Percentiles rank a stretch among this genome's conserved stretches.
Conservation (phyloP, 1,284 basidiomycete species). For the Caloboletus firmus region DNA sequence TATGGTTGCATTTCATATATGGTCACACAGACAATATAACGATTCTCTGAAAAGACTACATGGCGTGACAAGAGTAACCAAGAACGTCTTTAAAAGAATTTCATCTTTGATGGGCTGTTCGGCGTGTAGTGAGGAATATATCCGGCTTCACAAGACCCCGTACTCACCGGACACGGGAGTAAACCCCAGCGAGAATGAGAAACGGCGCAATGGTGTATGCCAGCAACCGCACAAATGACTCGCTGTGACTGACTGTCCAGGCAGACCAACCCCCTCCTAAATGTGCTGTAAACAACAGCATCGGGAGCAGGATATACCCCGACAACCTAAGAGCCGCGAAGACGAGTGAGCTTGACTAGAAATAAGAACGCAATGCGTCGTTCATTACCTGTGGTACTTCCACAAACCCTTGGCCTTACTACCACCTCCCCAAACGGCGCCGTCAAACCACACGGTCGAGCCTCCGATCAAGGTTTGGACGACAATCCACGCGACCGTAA, state of each 20-base stretch:
- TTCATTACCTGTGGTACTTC: constrained; percentile 68
- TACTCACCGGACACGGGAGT: constrained; percentile 48
- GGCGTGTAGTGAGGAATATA: constrained; percentile 2
- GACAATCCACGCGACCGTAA: constrained; percentile 54
- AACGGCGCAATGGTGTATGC: constrained; percentile 57
- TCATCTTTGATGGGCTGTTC: constrained; percentile 52
- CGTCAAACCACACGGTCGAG: constrained; percentile 68
- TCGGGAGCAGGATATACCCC: constrained; percentile 61
- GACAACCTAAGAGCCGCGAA: constrained; percentile 46
- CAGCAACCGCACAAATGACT: constrained; percentile 44
- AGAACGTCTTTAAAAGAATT: constrained; percentile 37
- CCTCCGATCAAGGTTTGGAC: constrained; percentile 58
- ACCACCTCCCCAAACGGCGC: constrained; percentile 62
- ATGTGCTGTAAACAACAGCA: constrained; percentile 55
- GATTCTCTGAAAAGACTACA: background rate
- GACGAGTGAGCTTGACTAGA: background rate
- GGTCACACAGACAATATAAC: constrained; percentile 1
- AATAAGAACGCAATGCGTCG: constrained; percentile 3
- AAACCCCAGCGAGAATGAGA: constrained; percentile 41
- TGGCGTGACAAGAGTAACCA: background rate
- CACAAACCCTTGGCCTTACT: constrained; percentile 65
- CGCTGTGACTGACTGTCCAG: constrained; percentile 47
- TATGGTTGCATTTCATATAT: constrained; percentile 5
- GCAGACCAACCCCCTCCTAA: constrained; percentile 65
- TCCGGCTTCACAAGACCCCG: background rate